These are phyloP conservation scores for Xylaria arbuscula DNA, from an alignment of 2,329 filamentous ascomycete species.

Conservation along the genomic window DNA sequence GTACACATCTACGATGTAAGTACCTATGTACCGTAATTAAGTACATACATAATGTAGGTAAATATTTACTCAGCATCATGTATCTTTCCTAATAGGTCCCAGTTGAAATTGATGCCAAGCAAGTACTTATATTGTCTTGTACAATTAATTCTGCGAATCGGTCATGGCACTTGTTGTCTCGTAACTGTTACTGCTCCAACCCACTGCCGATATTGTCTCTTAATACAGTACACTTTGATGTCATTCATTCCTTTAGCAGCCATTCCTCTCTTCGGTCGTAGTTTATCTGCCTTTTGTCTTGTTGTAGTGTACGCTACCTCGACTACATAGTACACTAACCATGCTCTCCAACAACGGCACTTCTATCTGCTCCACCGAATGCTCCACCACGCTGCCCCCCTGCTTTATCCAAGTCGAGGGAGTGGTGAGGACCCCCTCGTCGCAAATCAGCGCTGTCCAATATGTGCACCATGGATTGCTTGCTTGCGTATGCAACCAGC, in stretches of 20 bases:
- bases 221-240: neutral
- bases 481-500: slow-evolving; percentile 37
- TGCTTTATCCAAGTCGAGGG: slow-evolving; percentile 19
- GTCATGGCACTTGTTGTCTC: neutral
- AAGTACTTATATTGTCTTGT: neutral
- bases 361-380: slow-evolving; percentile 32
- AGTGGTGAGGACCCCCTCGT: slow-evolving; percentile 19
- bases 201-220: neutral
- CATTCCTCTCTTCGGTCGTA: slow-evolving; percentile 8
- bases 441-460: slow-evolving; percentile 20
- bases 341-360: slow-evolving; percentile 38
- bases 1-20: neutral
- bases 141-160: neutral
- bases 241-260: neutral
- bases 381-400: slow-evolving; percentile 1
- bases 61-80: neutral
- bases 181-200: neutral
- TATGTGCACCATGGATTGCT: slow-evolving; percentile 25
- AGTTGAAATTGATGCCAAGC: neutral
- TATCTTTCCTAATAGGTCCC: neutral
- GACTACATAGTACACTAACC: slow-evolving; percentile 8
- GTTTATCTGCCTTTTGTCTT: slow-evolving; percentile 8
- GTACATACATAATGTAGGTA: neutral
- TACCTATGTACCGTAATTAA: neutral
- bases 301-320: neutral